These are phyloP conservation scores for Prillingera fragicola DNA, from an alignment of 1,284 basidiomycete species.

Conservation along the genomic window DNA sequence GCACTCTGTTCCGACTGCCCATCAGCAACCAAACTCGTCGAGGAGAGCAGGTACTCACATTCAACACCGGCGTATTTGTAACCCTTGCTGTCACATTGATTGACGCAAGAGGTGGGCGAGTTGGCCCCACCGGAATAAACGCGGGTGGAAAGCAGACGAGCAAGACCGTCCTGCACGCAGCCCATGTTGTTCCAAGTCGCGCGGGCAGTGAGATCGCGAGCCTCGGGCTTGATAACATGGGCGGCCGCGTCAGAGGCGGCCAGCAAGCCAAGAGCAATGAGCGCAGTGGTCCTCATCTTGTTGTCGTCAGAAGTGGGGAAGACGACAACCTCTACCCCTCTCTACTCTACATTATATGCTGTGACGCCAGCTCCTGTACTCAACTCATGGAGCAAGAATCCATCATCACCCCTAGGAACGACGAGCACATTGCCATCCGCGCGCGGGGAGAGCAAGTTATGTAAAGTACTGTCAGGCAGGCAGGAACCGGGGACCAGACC, in stretches of 20 bases:
- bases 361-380: not conserved
- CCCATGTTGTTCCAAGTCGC: slow-evolving; percentile 22
- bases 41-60: slow-evolving; percentile 15
- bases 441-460: no score
- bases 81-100: slow-evolving; percentile 33
- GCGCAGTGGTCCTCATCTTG: not conserved
- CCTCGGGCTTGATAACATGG: not conserved
- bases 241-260: not conserved
- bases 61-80: slow-evolving; percentile 45
- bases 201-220: slow-evolving; percentile 4
- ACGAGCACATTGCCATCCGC: no score
- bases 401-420: no score
- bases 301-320: not conserved
- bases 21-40: not conserved
- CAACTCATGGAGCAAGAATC: not conserved
- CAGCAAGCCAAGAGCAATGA: not conserved
- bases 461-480: no score
- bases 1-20: slow-evolving; percentile 7
- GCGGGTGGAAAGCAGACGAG: slow-evolving; percentile 22
- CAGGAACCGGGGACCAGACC: no score
- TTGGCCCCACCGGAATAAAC: slow-evolving; percentile 16
- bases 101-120: slow-evolving; percentile 40
- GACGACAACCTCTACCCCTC: not conserved
- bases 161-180: slow-evolving; percentile 32
- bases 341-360: not conserved